phyloP scores from a whole-genome alignment of 768 basidiomycete genomes.

The Omphalotus guepiniiformis region DNA sequence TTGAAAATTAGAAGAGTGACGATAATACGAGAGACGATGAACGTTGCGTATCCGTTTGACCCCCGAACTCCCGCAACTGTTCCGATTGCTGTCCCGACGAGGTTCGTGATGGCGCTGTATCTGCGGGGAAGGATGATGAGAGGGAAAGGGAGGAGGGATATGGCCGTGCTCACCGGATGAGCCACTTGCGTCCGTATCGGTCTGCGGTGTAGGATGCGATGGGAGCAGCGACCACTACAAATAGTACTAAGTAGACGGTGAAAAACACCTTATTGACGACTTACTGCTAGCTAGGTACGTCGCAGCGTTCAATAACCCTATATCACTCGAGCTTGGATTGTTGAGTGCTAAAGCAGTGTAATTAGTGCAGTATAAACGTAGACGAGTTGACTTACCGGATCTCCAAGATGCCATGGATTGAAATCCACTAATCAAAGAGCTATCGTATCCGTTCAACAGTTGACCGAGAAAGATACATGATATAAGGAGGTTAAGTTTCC shows the following conservation, averaged over 20 bases:
- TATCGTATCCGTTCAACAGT: constrained; percentile 8
- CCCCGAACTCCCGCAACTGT: constrained; percentile 2
- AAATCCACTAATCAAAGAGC: constrained; percentile 4
- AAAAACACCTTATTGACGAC: neutral
- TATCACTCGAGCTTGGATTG: neutral
- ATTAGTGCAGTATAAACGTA: neutral
- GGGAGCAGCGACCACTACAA: constrained; percentile 4
- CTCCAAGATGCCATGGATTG: constrained; percentile 6
- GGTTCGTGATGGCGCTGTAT: neutral
- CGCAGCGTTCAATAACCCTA: constrained; percentile 7
- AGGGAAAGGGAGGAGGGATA: no score
- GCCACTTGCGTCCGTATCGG: constrained; percentile 6
- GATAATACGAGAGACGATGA: constrained; percentile 9
- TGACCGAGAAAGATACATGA: constrained; percentile 4
- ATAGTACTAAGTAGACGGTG: neutral
- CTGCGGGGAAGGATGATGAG: neutral
- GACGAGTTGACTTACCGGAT: neutral
- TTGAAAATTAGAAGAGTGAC: neutral
- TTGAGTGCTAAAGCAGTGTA: neutral
- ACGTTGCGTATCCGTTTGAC: constrained; percentile 8
- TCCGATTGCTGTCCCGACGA: constrained; percentile 4
- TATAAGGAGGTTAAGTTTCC: constrained; percentile 3
- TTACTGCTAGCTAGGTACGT: constrained; percentile 4
- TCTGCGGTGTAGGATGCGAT: constrained; percentile 6
- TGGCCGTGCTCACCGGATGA: constrained; percentile 1